Base-by-base conservation (phyloP, 2,329 filamentous ascomycete genomes). In the Exophiala spinifera region DNA sequence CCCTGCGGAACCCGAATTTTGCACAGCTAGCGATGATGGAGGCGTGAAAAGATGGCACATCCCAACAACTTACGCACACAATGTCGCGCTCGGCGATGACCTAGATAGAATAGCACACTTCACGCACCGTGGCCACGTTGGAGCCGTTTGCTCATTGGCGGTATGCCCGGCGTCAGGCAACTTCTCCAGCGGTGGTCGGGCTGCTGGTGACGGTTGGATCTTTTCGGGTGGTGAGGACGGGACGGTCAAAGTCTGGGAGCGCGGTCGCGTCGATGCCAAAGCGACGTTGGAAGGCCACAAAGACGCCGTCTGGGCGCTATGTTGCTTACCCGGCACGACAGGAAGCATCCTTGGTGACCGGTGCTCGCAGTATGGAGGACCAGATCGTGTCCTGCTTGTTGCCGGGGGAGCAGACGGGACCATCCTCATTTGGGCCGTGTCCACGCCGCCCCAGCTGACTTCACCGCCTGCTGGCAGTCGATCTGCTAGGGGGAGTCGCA, bases 11-110 rank as follows among this genome's bases (percentile, higher is more conserved):
- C 94, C 94, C 1, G 94, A 99, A 71, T 92, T 99, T 50, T 97
- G 92, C 72, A 99, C 92, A 2, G 90, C 89, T 46, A 90, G 92
- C 52, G 94, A 99, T 65, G 94, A 99, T 69, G 92, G 92, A 53
- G 88, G 92, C 64, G 88, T 99, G 69, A 99, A 99, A 72, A 84
- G 94, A 49, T 99, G 95, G 86, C 91, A 95, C 65, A 91, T 99
- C 56, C 94, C 94, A 8, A 82, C 83, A 15, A 86, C 88, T 39
- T 81, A 79, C 71, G 77, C 63, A 65, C 74, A 68, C 68, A 73
- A 70, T 11, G 70, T 77, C 57, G 81, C 76, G 61, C 80, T 79
- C 17, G 79, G 81, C 47, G 89, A 84, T 23, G 94, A 97, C 69
- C 80, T 96, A 20, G 94, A 99, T 67, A 91, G 97, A 8, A 85